Base-by-base conservation (phyloP, 163 green algal genomes). In the Volvox carteri region DNA sequence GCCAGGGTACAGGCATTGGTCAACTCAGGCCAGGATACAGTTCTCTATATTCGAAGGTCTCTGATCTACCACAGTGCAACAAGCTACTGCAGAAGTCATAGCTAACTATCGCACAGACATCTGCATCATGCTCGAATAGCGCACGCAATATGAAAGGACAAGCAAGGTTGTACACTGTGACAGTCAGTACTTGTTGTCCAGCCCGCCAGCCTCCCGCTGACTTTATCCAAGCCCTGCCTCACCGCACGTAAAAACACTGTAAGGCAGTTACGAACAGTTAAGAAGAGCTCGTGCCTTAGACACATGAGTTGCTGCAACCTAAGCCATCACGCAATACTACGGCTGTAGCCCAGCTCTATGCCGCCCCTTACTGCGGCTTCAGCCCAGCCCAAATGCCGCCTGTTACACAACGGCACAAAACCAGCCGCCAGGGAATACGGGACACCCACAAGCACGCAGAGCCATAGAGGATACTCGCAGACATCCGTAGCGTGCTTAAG, bases 131-230 rank as follows among this genome's bases (percentile, higher is more conserved):
- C 37, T 41, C 16, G 62, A 16, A 73, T 16, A 41, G 28, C 4
- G n/a, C 62, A 73, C 54, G 72, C 72, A 79, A 41, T 79, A 79
- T 23, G 25, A 54, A 79, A 8, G 42, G 58, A 79, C 72, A 7
- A 79, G 16, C 67, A 46, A 28, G n/a, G 67, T 48, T 50, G 33
- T 37, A 52, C 67, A 48, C 67, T 14, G 37, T 78, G 23, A 78
- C 67, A n/a, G 37, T 78, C 39, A 78, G 70, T 78, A 35, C 56
- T 19, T 56, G 70, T 39, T 33, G 30, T 4, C 37, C 70, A 18
- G 39, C 70, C 70, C 33, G 35, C 67, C 70, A 78, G 70, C 70
- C 39, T 52, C 70, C 70, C 41, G 70, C 70, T 78, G 39, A 54
- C 70, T n/a, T 52, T 9, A 30, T 56, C 39, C 70, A 37, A 78